Evolutionary conservation across 805 yeast species (phyloP), one percentile per base, ranked within the genome.

Genomic region (Isabelozyma heimii): DNA sequence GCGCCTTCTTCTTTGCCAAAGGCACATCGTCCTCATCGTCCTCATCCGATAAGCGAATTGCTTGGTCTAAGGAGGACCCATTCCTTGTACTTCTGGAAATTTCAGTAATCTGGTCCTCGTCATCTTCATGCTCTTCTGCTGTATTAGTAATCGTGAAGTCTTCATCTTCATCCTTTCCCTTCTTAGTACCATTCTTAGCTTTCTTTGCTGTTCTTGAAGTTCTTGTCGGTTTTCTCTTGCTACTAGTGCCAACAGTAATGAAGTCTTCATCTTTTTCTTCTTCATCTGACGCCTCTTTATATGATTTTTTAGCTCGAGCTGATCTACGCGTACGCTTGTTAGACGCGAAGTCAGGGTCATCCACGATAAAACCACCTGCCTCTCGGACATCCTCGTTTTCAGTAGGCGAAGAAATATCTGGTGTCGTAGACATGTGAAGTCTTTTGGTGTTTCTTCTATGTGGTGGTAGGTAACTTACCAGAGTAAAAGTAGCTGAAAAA

Each of bases 281-380:
- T 4, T 55, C 59, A n/a, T 59, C 69, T 3, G 60, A 52, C 9
- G 59, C 59, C 43, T 65, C 70, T 27, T 56, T 53, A 44, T 67
- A 67, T 10, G 64, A 57, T 28, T 52, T 48, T 42, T 53, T 48
- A 37, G 54, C n/a, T 44, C 55, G 53, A n/a, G 58, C 46, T 45
- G 52, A 49, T 35, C 47, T 47, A 42, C 50, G 43, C 27, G 42
- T 16, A 43, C 55, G 56, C 42, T 52, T 55, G 41, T 54, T 52
- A 15, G 55, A 48, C 15, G 62, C 54, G 53, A 52, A 53, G 43
- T 60, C 60, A 9, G 72, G 70, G 50, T 75, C 79, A 52, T 71
- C 67, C 7, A 61, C 59, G 3, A 76, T 57, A 52, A 76, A 76
- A 15, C 80, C 81, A 8, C 80, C 81, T n/a, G 53, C 68, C 10